A percentile compares a stretch with the other conserved stretches of the same genome.
Conservation (phyloP, 176 grass and related monocot species). For the Bonia amplexicaulis region DNA sequence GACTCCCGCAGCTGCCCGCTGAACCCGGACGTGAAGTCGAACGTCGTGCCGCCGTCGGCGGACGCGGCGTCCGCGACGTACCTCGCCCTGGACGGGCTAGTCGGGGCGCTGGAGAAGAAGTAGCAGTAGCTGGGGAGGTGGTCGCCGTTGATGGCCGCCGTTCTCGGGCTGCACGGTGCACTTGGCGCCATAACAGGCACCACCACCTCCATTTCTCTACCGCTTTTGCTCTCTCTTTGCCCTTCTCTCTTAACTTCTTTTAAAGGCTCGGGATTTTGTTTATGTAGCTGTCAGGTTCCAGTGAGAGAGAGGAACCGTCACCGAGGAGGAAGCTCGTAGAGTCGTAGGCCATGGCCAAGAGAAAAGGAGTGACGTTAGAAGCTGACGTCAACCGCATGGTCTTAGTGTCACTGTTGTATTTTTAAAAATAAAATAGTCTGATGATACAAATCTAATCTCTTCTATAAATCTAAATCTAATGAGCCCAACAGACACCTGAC, state of each 20-base stretch:
- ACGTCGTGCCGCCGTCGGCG: slow-evolving; percentile 2
- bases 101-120: slow-evolving; percentile 74
- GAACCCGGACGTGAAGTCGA: slow-evolving; percentile 68
- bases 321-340: slow-evolving; percentile 46
- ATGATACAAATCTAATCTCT: too few species aligned
- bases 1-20: slow-evolving; percentile 37
- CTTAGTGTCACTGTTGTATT: background rate
- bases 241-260: background rate
- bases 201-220: slow-evolving; percentile 60
- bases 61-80: background rate
- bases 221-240: background rate
- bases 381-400: slow-evolving; percentile 43
- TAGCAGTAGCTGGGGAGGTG: slow-evolving; percentile 35
- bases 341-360: background rate
- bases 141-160: slow-evolving; percentile 27
- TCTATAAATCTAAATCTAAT: too few species aligned
- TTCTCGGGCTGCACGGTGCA: slow-evolving; percentile 66
- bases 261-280: slow-evolving; percentile 26
- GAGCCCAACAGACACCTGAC: too few species aligned
- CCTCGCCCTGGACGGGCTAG: slow-evolving; percentile 63
- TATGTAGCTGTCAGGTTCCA: slow-evolving; percentile 1
- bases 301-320: slow-evolving; percentile 42
- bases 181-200: slow-evolving; percentile 53
- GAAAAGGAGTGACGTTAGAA: slow-evolving; percentile 14
- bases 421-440: too few species aligned